A percentile compares a stretch with the other conserved stretches of the same genome.
phyloP scores from a whole-genome alignment of 179 eudicot species.

The Pouteria campechiana region DNA sequence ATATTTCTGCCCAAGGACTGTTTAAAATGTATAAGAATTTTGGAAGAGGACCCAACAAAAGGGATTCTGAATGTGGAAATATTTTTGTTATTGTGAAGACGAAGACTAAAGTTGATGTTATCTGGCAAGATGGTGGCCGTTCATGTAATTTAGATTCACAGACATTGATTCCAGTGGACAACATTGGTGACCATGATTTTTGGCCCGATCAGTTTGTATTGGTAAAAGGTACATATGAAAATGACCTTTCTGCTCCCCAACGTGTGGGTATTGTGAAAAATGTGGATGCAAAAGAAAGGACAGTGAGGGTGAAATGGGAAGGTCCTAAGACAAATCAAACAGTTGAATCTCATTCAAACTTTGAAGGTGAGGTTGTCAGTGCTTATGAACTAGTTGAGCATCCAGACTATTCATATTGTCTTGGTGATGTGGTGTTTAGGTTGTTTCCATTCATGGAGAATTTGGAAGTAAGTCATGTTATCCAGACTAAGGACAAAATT shows the following conservation, averaged over 20 bases:
- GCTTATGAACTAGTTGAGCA: slow-evolving; percentile 93
- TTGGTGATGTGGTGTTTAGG: slow-evolving; percentile 68
- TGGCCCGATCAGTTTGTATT: slow-evolving; percentile 68
- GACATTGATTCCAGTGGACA: slow-evolving; percentile 40
- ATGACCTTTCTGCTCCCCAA: slow-evolving; percentile 13
- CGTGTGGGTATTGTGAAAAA: slow-evolving; percentile 70
- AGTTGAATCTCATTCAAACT: too few species aligned
- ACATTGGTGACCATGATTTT: slow-evolving; percentile 74
- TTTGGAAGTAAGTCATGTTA: too few species aligned
- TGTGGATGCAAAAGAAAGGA: slow-evolving; percentile 71
- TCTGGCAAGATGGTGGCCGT: slow-evolving; percentile 89
- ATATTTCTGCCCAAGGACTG: slow-evolving; percentile 4
- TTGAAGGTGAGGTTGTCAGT: slow-evolving; percentile 45
- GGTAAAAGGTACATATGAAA: slow-evolving; percentile 57
- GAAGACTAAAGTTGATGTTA: slow-evolving; percentile 63
- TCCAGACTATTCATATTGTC: slow-evolving; percentile 52
- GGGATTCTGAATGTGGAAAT: slow-evolving; percentile 24
- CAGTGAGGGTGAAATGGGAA: slow-evolving; percentile 61
- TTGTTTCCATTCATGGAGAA: too few species aligned
- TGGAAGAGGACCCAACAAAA: slow-evolving; percentile 8
- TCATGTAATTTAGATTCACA: slow-evolving; percentile 56
- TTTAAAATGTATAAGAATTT: slow-evolving; percentile 10
- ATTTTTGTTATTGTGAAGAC: slow-evolving; percentile 52
- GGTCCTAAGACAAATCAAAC: slow-evolving; percentile 2
- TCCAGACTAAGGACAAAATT: too few species aligned